Evolutionary conservation across 2,329 filamentous ascomycete species (phyloP), one percentile per base, ranked within the genome.

Genomic region (Hypoxylon sp.): DNA sequence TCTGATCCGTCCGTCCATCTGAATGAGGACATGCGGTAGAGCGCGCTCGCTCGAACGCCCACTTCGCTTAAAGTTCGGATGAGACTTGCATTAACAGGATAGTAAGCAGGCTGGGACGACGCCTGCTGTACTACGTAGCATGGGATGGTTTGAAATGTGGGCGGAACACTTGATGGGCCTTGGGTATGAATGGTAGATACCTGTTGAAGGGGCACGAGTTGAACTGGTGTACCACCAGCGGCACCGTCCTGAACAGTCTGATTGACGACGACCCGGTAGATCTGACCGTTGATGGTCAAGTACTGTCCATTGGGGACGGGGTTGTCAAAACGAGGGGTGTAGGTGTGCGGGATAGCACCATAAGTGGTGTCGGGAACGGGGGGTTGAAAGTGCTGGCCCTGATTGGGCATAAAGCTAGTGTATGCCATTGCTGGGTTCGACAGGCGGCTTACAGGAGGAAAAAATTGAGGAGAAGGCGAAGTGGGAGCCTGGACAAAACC

Each of bases 301-400:
- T 67, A 72, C 50, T 71, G 69, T 19, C 59, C 63, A 47, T 46
- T 19, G 33, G 66, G 73, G 24, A 26, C 61, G 2, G 57, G 53
- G n/a, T 60, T 46, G 73, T 88, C 87, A 71, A 81, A 82, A 47
- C 86, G 86, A 69, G 88, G 87, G 58, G 86, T 78, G 71, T 88
- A 90, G 19, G 83, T 82, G 70, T 90, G 87, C 29, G 82, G 74
- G 63, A 86, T 85, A 1, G 86, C 84, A 3, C 88, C 88, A 74
- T 84, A 82, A 47, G 84, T 85, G 14, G 87, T 88, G 71, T 88
- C 86, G 3, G 87, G 86, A 14, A 88, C 86, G 29, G 85, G 87
- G 0, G 88, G 88, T 74, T 89, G 85, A 73, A 86, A 89, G 75
- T 87, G 84, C 54, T 85, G 75, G 59, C 84, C 84, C 52, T 74